Conservation (phyloP, 495 filamentous ascomycete genomes). For the Aspergillus cristatus region DNA sequence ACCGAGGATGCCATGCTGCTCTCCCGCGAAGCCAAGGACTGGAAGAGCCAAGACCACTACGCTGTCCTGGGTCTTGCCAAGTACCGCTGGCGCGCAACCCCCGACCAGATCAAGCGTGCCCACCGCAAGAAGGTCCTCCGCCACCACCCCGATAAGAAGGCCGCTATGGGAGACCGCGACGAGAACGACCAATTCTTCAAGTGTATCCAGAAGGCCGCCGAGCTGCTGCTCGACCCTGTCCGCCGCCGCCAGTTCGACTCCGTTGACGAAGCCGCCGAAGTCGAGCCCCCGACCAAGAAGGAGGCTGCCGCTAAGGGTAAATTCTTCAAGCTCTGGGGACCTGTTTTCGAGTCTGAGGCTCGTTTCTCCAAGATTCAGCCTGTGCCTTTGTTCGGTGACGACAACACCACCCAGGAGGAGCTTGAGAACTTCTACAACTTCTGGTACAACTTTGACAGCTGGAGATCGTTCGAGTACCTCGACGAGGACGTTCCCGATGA, state of each 20-base stretch:
- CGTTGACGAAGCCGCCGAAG: constrained; percentile 85
- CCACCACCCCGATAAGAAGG: constrained; percentile 98
- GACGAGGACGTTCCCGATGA: constrained; percentile 98
- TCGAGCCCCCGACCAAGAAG: constrained; percentile 89
- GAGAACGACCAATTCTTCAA: constrained; percentile 99
- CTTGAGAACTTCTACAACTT: constrained; percentile 98
- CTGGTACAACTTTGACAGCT: constrained; percentile 98
- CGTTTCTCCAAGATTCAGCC: constrained; percentile 88
- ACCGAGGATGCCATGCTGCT: constrained; percentile 86
- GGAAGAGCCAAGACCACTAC: constrained; percentile 99
- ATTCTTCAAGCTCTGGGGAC: constrained; percentile 89
- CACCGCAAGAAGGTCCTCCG: constrained; percentile 99
- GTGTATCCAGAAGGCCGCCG: constrained; percentile 97
- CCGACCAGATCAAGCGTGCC: constrained; percentile 96
- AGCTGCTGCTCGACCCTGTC: constrained; percentile 81
- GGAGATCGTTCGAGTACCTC: constrained; percentile 94
- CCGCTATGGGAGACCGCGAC: constrained; percentile 64
- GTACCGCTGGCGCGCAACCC: constrained; percentile 84
- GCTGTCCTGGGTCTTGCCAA: constrained; percentile 88
- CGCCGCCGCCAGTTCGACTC: constrained; percentile 95
- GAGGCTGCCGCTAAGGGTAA: constrained; percentile 66
- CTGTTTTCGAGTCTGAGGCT: constrained; percentile 78
- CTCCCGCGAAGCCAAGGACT: constrained; percentile 90
- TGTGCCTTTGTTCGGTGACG: constrained; percentile 75
- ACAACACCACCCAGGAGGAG: constrained; percentile 75